phyloP scores from a whole-genome alignment of 257 asterid species.

The Przewalskia tangutica region DNA sequence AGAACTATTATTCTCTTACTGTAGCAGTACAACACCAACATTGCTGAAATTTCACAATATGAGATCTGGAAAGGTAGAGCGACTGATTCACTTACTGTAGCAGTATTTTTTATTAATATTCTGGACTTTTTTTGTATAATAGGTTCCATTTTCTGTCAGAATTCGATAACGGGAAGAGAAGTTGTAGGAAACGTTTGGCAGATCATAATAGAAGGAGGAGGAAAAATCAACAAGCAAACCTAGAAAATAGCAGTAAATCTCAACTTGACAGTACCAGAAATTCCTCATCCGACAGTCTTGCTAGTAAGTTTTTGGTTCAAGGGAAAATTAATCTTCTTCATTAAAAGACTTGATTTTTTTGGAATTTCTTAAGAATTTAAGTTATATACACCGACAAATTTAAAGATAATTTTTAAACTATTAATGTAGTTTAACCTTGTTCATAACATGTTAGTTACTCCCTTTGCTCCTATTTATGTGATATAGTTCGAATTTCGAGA shows the following conservation, averaged over 20 bases:
- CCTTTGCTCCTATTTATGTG: background rate
- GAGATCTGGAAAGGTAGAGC: too few species aligned
- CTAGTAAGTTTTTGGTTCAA: constrained; percentile 42
- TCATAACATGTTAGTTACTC: too few species aligned
- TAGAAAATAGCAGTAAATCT: constrained; percentile 39
- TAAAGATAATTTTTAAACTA: background rate
- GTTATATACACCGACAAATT: constrained; percentile 11
- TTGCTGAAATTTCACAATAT: too few species aligned
- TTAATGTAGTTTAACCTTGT: background rate
- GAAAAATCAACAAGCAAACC: constrained; percentile 54
- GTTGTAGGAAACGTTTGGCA: constrained; percentile 92
- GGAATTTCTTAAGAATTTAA: constrained; percentile 2
- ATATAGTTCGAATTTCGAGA: too few species aligned
- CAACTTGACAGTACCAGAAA: constrained; percentile 30
- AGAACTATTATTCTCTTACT: background rate
- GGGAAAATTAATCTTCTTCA: background rate
- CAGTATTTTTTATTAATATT: background rate
- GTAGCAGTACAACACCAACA: too few species aligned
- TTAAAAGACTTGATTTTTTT: background rate
- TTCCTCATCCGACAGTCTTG: constrained; percentile 45
- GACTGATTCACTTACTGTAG: background rate
- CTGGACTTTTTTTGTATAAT: background rate
- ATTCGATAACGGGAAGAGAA: constrained; percentile 90
- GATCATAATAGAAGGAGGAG: constrained; percentile 90
- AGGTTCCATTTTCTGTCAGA: constrained; percentile 90